phyloP scores from a whole-genome alignment of 495 filamentous ascomycete species.

The Talaromyces proteolyticus region DNA sequence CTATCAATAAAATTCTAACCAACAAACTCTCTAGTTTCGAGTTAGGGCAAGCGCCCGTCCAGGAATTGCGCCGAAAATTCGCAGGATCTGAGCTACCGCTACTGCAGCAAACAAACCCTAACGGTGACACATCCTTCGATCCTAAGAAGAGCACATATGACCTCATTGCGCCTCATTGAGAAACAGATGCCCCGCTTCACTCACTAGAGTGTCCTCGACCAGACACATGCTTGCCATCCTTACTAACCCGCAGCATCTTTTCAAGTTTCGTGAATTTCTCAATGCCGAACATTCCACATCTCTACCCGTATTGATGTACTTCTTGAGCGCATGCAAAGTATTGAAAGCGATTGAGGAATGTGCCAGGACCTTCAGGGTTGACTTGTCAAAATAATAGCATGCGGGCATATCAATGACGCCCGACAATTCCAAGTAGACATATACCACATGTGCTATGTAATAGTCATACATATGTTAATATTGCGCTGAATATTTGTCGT shows the following conservation, averaged over 20 bases:
- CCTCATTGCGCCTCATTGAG: conserved; percentile 23
- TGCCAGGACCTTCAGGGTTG: conserved; percentile 63
- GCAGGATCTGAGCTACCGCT: conserved; percentile 22
- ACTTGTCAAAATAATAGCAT: no score
- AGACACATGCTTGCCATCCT: conserved; percentile 56
- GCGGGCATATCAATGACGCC: no score
- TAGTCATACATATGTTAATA: no score
- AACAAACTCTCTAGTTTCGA: not conserved
- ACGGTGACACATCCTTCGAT: conserved; percentile 22
- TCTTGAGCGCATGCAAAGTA: conserved; percentile 60
- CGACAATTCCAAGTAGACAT: no score
- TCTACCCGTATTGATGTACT: conserved; percentile 58
- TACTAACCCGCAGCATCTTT: conserved; percentile 61
- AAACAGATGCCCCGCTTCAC: conserved; percentile 21
- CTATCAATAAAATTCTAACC: not conserved
- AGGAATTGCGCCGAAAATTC: conserved; percentile 19
- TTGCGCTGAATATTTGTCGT: no score
- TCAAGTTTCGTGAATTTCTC: conserved; percentile 58
- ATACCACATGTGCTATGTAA: no score
- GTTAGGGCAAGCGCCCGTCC: not conserved
- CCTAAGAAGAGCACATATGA: conserved; percentile 24
- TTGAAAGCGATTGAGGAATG: conserved; percentile 68
- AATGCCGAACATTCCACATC: conserved; percentile 67
- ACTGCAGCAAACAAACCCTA: conserved; percentile 23
- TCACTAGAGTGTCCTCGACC: conserved; percentile 60